Evolutionary conservation across 78 protist species (phyloP).

Genomic region (Dictyostelium brefeldianum): DNA sequence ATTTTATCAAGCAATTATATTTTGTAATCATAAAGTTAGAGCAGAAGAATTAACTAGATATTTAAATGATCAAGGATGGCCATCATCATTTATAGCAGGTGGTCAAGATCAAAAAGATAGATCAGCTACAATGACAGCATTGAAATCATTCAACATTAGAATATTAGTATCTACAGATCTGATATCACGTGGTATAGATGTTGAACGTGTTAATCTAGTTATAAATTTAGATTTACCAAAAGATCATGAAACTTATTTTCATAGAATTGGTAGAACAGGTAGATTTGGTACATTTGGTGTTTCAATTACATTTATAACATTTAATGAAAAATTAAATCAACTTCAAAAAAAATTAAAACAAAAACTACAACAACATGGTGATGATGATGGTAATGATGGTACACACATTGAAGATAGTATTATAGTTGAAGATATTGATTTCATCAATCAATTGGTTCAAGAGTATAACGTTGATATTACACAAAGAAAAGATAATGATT

Average conservation of each 20-base stretch:
- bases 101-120: slow-evolving; percentile 52
- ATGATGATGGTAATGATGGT: neutral
- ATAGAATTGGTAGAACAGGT: slow-evolving; percentile 98
- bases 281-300: slow-evolving; percentile 97
- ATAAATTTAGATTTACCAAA: slow-evolving; percentile 97
- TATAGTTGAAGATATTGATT: slow-evolving; percentile 3
- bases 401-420: neutral
- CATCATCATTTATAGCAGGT: slow-evolving; percentile 49
- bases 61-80: slow-evolving; percentile 55
- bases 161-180: slow-evolving; percentile 81
- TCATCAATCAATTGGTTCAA: slow-evolving; percentile 6
- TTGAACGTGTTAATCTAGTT: slow-evolving; percentile 96
- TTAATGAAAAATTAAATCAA: slow-evolving; percentile 19
- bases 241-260: slow-evolving; percentile 94
- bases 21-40: slow-evolving; percentile 30
- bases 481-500: slow-evolving; percentile 45
- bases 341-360: neutral
- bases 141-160: slow-evolving; percentile 92
- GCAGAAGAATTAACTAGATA: slow-evolving; percentile 44
- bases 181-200: slow-evolving; percentile 96
- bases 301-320: slow-evolving; percentile 93
- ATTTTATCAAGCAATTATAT: slow-evolving; percentile 70
- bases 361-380: neutral
- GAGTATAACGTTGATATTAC: slow-evolving; percentile 1
- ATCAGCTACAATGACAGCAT: slow-evolving; percentile 48